Base-by-base conservation (phyloP, 1,139 yeast species). In the Pichia sp. region DNA sequence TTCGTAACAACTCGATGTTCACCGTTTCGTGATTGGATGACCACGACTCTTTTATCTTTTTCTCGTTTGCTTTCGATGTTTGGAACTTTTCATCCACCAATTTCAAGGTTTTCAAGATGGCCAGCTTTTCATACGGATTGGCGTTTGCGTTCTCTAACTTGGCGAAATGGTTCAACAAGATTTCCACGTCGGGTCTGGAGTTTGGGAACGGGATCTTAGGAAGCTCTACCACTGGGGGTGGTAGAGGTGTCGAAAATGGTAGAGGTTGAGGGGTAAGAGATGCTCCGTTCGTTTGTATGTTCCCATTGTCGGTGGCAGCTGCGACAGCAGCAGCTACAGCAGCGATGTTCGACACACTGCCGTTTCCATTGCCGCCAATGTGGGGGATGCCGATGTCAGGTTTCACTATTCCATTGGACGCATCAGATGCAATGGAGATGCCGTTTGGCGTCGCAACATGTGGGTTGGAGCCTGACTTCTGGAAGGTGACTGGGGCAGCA, bases 1-100 rank as follows among this genome's bases (percentile, higher is more conserved):
- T 76, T 52, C 78, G 75, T 54, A 91, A 72, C 48, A 84, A 67
- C 4, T 70, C 73, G 21, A 73, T 60, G 66, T 89, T 88, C 26
- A 76, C 58, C 6, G 54, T 47, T 48, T 64, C 66, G 5, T 50
- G 53, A 47, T 63, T 62, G 12, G 49, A 31, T 4, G 52, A 19
- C 65, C 66, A 65, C 3, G 55, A 41, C 6, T 54, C 34, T 5
- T 54, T 54, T 8, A 61, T 18, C 25, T 59, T 59, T 18, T 39
- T n/a, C 12, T 44, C 10, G 39, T 59, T 58, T 3, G 48, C 41
- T 23, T 58, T 58, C 39, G 55, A 62, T 3, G 28, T 18, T 26
- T 56, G 48, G 39, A 56, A 57, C 40, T 59, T 56, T 28, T 48
- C 44, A 46, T 61, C 60, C 6, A 64, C 56, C 44, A 50, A 40